phyloP scores from a whole-genome alignment of 345 rosid genomes.

The Euphorbia lathyris region DNA sequence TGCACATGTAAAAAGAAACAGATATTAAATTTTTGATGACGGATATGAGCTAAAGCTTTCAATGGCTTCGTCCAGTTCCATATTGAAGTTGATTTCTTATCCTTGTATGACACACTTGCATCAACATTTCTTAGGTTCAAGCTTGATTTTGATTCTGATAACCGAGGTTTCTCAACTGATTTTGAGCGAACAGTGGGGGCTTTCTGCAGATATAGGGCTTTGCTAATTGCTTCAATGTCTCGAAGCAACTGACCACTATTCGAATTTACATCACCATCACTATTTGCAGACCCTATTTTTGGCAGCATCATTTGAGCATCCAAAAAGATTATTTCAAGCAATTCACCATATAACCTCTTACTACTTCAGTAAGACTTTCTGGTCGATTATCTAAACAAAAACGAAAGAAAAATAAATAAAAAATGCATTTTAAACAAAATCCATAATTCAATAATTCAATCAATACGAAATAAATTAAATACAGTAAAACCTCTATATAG shows the following conservation, averaged over 20 bases:
- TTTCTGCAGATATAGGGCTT: constrained; percentile 56
- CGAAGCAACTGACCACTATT: constrained; percentile 51
- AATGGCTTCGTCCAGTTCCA: constrained; percentile 88
- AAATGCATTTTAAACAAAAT: constrained; percentile 6
- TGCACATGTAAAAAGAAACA: constrained; percentile 75
- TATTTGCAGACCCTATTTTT: constrained; percentile 27
- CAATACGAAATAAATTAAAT: constrained; percentile 8
- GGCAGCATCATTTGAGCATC: constrained; percentile 43
- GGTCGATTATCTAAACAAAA: constrained; percentile 1
- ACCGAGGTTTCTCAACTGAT: constrained; percentile 39
- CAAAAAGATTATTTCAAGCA: constrained; percentile 6
- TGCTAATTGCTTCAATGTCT: constrained; percentile 76
- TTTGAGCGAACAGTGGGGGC: constrained; percentile 39
- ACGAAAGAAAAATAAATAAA: neutral
- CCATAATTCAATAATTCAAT: neutral
- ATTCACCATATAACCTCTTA: constrained; percentile 12
- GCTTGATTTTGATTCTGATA: constrained; percentile 28
- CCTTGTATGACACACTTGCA: constrained; percentile 27
- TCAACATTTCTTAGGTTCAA: constrained; percentile 19
- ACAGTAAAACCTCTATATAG: too few relatives aligned
- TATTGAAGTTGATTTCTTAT: constrained; percentile 42
- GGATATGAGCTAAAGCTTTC: constrained; percentile 64
- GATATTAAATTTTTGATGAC: constrained; percentile 50
- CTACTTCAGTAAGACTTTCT: constrained; percentile 15
- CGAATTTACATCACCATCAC: constrained; percentile 29